Conservation (phyloP, 768 basidiomycete genomes). For the Tricholoma hemisulphureum region DNA sequence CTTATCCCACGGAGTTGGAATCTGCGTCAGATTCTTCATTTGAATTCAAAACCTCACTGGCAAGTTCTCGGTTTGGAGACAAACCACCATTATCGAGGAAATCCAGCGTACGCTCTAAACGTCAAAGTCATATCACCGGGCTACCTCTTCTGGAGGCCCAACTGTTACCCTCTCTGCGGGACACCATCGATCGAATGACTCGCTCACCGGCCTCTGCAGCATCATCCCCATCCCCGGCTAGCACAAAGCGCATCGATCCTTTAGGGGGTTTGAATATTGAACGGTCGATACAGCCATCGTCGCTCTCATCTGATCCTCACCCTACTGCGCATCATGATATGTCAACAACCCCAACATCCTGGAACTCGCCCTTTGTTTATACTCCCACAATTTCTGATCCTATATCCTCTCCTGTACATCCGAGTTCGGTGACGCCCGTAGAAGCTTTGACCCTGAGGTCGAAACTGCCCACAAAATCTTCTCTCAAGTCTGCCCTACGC, state of each 20-base stretch:
- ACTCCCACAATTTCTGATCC: background rate
- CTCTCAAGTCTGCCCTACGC: constrained; percentile 39
- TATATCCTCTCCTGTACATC: constrained; percentile 4
- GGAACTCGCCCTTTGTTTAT: background rate
- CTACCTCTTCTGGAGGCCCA: constrained; percentile 63
- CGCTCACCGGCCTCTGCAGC: constrained; percentile 40
- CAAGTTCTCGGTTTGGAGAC: constrained; percentile 12
- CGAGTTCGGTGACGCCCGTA: constrained; percentile 13
- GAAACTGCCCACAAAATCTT: constrained; percentile 32
- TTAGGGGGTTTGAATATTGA: constrained; percentile 3
- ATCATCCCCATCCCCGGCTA: constrained; percentile 1
- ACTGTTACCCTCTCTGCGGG: constrained; percentile 65
- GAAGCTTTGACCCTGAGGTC: constrained; percentile 27
- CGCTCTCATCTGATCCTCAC: constrained; percentile 11
- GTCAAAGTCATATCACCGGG: constrained; percentile 47
- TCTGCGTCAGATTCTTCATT: constrained; percentile 30
- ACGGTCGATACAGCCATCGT: constrained; percentile 12
- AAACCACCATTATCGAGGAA: constrained; percentile 13
- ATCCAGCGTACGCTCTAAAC: constrained; percentile 21
- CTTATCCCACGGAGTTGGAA: constrained; percentile 22
- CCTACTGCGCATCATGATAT: background rate
- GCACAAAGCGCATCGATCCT: constrained; percentile 8
- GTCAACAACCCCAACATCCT: background rate
- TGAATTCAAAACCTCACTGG: constrained; percentile 26
- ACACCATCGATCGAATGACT: constrained; percentile 77